These are phyloP conservation scores for Ramichloridium luteum DNA, from an alignment of 2,329 filamentous ascomycete genomes.

Conservation along the genomic window DNA sequence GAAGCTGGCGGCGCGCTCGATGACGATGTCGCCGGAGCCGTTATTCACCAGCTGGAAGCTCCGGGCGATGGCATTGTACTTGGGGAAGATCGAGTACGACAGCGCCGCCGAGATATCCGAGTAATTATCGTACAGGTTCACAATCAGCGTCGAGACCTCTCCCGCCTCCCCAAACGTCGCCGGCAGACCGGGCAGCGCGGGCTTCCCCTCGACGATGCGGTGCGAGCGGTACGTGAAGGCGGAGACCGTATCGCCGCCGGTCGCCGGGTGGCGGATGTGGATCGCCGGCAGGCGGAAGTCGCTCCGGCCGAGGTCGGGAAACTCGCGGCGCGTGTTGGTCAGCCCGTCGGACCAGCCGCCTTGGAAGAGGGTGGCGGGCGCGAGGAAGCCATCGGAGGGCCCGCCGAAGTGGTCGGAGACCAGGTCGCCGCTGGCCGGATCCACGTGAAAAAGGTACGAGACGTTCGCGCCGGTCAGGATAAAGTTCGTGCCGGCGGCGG, in stretches of 20 bases:
- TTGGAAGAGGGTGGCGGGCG: conserved; percentile 27
- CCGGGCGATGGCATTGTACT: conserved; percentile 48
- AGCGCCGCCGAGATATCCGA: conserved; percentile 47
- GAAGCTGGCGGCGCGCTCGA: conserved; percentile 43
- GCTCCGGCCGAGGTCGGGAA: conserved; percentile 51
- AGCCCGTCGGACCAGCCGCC: conserved; percentile 44
- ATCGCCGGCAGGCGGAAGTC: conserved; percentile 52
- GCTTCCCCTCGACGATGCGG: conserved; percentile 45
- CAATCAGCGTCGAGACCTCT: conserved; percentile 47
- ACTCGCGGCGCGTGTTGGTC: conserved; percentile 46
- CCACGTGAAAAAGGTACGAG: conserved; percentile 53
- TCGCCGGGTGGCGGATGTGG: conserved; percentile 44
- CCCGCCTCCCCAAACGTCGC: conserved; percentile 45
- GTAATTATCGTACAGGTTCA: conserved; percentile 47
- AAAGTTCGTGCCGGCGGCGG: conserved; percentile 44
- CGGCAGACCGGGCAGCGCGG: conserved; percentile 43
- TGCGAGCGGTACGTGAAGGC: conserved; percentile 48
- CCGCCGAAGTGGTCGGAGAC: conserved; percentile 51
- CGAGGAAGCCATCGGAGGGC: conserved; percentile 40
- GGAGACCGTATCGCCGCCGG: conserved; percentile 44
- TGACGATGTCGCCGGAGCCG: conserved; percentile 31
- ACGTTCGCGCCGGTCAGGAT: conserved; percentile 44
- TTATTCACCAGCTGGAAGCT: conserved; percentile 52
- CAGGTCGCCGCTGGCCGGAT: conserved; percentile 44
- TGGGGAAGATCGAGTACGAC: conserved; percentile 51